Percentiles rank a stretch among this genome's conserved stretches.
phyloP scores from a whole-genome alignment of 352 stramenopile species.

The Phytophthora megakarya region DNA sequence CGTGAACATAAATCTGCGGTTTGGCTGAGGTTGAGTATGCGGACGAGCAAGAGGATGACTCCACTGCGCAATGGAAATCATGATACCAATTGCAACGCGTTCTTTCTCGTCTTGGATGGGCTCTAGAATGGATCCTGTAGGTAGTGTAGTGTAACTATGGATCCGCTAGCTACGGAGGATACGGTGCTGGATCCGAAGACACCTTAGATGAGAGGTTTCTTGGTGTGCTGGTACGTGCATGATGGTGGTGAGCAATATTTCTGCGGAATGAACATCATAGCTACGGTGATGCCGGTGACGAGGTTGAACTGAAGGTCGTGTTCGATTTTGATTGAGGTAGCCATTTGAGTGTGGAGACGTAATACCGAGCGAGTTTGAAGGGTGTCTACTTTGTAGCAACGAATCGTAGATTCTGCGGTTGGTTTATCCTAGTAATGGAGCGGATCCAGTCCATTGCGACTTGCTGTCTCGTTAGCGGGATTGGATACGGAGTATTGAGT shows the following conservation, averaged over 20 bases:
- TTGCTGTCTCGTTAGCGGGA: background rate
- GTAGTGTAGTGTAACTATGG: slow-evolving; percentile 52
- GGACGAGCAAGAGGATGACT: slow-evolving; percentile 71
- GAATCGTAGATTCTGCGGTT: slow-evolving; percentile 11
- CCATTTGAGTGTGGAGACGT: slow-evolving; percentile 52
- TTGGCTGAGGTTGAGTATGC: slow-evolving; percentile 78
- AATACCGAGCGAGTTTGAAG: slow-evolving; percentile 20
- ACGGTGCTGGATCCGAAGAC: slow-evolving; percentile 82
- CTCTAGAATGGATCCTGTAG: slow-evolving; percentile 55
- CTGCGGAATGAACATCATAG: slow-evolving; percentile 91
- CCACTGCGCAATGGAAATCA: slow-evolving; percentile 80
- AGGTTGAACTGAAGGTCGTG: slow-evolving; percentile 58
- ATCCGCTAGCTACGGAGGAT: slow-evolving; percentile 75
- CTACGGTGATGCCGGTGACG: slow-evolving; percentile 53
- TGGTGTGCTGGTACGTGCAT: slow-evolving; percentile 84
- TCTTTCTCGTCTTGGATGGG: slow-evolving; percentile 46
- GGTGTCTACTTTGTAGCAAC: slow-evolving; percentile 19
- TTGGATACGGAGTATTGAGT: background rate
- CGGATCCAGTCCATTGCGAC: slow-evolving; percentile 16
- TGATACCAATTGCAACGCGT: slow-evolving; percentile 45
- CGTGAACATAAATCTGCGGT: slow-evolving; percentile 89
- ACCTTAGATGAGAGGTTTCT: slow-evolving; percentile 84
- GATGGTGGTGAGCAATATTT: slow-evolving; percentile 86
- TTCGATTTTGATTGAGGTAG: slow-evolving; percentile 45
- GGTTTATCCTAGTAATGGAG: slow-evolving; percentile 22